phyloP scores from a whole-genome alignment of 2,329 filamentous ascomycete genomes.

The Blastomyces percursus region DNA sequence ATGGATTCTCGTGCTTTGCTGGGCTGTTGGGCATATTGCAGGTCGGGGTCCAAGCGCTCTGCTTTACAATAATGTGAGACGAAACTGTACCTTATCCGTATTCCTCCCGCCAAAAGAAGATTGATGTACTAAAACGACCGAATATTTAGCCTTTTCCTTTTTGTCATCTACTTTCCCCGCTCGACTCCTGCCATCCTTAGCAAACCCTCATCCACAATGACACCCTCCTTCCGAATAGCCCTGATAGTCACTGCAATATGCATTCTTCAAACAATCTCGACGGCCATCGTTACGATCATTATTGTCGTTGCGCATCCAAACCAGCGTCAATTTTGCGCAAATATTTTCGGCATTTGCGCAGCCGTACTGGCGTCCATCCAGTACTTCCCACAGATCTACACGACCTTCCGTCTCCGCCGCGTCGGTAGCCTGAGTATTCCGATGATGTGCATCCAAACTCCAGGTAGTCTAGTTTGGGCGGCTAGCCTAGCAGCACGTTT shows the following conservation, averaged over 20 bases:
- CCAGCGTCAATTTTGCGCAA: constrained; percentile 67
- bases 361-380: constrained; percentile 73
- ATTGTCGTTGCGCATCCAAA: constrained; percentile 54
- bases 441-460: constrained; percentile 98
- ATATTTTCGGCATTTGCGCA: constrained; percentile 68
- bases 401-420: constrained; percentile 72
- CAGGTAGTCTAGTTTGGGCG: constrained; percentile 82
- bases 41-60: constrained; percentile 82
- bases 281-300: constrained; percentile 53
- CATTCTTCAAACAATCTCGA: constrained; percentile 61
- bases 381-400: constrained; percentile 92
- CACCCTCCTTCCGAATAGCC: constrained; percentile 58
- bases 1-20: constrained; percentile 69
- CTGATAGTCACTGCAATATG: constrained; percentile 62
- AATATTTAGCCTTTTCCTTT: constrained; percentile 64
- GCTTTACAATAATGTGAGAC: constrained; percentile 80
- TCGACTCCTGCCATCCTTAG: constrained; percentile 40
- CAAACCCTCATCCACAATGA: constrained; percentile 32
- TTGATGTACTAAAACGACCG: neutral
- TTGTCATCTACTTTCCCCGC: constrained; percentile 83
- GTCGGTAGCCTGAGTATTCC: constrained; percentile 86
- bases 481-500: constrained; percentile 70
- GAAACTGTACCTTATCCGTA: neutral
- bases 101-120: neutral
- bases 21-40: constrained; percentile 82